Conservation (phyloP, 2,329 filamentous ascomycete genomes). For the Pestalotiopsis sp. region DNA sequence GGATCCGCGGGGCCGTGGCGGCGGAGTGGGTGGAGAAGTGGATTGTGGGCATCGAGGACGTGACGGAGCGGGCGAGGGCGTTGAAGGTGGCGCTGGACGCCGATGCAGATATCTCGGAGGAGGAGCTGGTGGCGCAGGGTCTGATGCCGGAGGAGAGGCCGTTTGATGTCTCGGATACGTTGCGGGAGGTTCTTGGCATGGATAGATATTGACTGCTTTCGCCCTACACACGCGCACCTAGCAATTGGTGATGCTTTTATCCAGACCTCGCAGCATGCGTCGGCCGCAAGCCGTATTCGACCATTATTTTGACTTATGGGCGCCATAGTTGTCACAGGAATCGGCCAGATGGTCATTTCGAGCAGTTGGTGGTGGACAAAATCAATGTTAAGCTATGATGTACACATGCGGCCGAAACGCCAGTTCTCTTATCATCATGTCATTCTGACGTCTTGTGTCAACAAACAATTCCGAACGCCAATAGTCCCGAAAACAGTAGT, state of each 20-base stretch:
- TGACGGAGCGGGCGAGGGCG: slow-evolving; percentile 52
- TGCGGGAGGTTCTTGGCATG: slow-evolving; percentile 6
- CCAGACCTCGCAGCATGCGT: too few relatives aligned
- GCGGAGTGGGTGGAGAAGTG: slow-evolving; percentile 49
- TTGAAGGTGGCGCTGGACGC: slow-evolving; percentile 49
- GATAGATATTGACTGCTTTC: neutral
- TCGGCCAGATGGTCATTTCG: too few relatives aligned
- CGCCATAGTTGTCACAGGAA: neutral
- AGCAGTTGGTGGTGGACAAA: neutral
- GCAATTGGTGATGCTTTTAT: too few relatives aligned
- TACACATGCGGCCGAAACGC: neutral
- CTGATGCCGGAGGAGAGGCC: slow-evolving; percentile 47
- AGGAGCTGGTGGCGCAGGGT: slow-evolving; percentile 37
- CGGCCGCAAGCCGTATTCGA: too few relatives aligned
- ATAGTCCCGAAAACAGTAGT: neutral
- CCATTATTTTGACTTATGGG: too few relatives aligned
- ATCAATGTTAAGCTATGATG: neutral
- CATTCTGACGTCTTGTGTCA: neutral
- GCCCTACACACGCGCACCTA: fast-evolving
- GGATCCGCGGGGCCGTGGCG: slow-evolving; percentile 50
- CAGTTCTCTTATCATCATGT: neutral
- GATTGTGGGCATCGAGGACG: slow-evolving; percentile 59
- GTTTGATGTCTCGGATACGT: slow-evolving; percentile 23
- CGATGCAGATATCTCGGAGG: slow-evolving; percentile 31
- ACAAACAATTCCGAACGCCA: neutral